Percentiles rank a stretch among this genome's conserved stretches.
Evolutionary conservation across 164 flowering plant species (phyloP).

Genomic region (Sedum album): DNA sequence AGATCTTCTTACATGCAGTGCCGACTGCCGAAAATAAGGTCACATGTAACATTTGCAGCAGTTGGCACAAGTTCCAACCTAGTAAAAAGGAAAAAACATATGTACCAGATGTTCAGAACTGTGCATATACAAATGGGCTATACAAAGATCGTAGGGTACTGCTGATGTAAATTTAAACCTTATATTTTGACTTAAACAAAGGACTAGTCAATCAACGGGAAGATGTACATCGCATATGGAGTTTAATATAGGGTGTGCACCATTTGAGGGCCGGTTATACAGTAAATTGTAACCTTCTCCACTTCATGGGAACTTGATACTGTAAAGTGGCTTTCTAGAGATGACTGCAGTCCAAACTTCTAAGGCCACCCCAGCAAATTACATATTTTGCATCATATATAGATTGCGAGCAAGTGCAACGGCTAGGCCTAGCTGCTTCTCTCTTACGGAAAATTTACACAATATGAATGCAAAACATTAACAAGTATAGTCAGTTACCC

Average conservation of each 20-base stretch:
- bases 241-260: too few species aligned
- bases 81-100: too few species aligned
- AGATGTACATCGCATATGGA: too few species aligned
- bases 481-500: neutral
- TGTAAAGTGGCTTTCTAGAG: neutral
- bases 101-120: neutral
- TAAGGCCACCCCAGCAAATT: neutral
- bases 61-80: neutral
- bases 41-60: neutral
- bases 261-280: neutral
- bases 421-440: neutral
- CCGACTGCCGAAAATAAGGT: neutral
- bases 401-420: neutral
- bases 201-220: too few species aligned
- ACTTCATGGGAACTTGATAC: neutral
- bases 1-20: neutral
- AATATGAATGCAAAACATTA: neutral
- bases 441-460: neutral
- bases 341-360: neutral
- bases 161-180: too few species aligned
- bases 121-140: neutral
- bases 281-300: neutral
- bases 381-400: neutral
- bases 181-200: too few species aligned
- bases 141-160: neutral